phyloP scores from a whole-genome alignment of 2,329 filamentous ascomycete genomes.

The Penicillium digitatum region DNA sequence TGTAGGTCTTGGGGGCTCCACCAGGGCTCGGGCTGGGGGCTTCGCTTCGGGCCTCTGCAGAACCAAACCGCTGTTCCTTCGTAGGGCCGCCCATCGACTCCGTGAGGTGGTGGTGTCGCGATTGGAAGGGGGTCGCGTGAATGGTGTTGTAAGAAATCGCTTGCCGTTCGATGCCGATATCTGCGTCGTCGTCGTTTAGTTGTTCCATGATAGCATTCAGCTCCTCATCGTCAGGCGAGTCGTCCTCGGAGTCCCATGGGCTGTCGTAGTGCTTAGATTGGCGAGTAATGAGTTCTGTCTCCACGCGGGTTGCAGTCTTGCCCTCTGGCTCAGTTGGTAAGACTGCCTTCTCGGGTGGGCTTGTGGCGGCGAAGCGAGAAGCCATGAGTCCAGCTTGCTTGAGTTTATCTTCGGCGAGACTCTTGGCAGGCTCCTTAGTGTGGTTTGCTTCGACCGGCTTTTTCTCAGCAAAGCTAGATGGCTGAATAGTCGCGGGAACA shows the following conservation, averaged over 20 bases:
- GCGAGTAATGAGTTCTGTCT: neutral
- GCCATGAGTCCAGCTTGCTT: slow-evolving; percentile 31
- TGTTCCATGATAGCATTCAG: slow-evolving; percentile 92
- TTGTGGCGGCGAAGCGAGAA: slow-evolving; percentile 35
- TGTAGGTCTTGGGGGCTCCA: slow-evolving; percentile 47
- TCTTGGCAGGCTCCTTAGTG: slow-evolving; percentile 14
- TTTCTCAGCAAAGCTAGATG: slow-evolving; percentile 14
- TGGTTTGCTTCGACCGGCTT: slow-evolving; percentile 10
- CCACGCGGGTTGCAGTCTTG: neutral
- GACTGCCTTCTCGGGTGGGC: slow-evolving; percentile 22
- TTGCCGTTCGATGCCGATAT: slow-evolving; percentile 68
- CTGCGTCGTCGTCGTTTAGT: slow-evolving; percentile 67
- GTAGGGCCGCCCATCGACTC: slow-evolving; percentile 48
- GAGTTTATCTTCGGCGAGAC: neutral
- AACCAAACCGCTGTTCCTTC: slow-evolving; percentile 51
- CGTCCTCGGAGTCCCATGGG: slow-evolving; percentile 25
- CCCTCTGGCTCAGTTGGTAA: slow-evolving; percentile 9
- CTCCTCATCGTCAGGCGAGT: slow-evolving; percentile 56
- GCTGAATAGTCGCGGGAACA: slow-evolving; percentile 19
- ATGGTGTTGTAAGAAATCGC: slow-evolving; percentile 30
- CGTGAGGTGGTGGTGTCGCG: slow-evolving; percentile 16
- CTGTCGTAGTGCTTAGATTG: slow-evolving; percentile 3
- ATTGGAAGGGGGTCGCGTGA: slow-evolving; percentile 9
- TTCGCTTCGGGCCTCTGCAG: slow-evolving; percentile 58
- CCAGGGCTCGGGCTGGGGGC: slow-evolving; percentile 70